Evolutionary conservation across 345 rosid species (phyloP).

Genomic region (Aquilaria sinensis): DNA sequence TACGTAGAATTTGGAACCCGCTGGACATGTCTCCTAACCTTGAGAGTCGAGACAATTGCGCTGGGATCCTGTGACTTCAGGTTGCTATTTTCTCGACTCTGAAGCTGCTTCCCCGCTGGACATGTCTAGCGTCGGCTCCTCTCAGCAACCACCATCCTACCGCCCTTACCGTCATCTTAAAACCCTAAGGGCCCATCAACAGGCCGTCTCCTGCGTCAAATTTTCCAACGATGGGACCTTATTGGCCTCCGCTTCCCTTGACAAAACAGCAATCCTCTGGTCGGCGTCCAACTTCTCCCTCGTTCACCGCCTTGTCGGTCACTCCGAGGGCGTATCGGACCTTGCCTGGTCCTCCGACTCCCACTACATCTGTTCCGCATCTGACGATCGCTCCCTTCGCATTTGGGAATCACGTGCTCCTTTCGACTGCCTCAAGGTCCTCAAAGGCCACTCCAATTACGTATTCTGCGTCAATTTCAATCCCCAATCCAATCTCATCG

Average conservation of each 20-base stretch:
- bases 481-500: conserved; percentile 78
- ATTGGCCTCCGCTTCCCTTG: conserved; percentile 85
- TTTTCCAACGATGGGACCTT: conserved; percentile 87
- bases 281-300: conserved; percentile 49
- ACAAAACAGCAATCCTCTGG: conserved; percentile 79
- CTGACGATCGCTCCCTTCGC: conserved; percentile 89
- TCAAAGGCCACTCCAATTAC: conserved; percentile 62
- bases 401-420: conserved; percentile 91
- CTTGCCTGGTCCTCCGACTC: conserved; percentile 96
- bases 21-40: no score
- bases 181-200: conserved; percentile 57
- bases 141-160: conserved; percentile 23
- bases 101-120: no score
- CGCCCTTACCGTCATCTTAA: conserved; percentile 57
- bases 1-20: no score
- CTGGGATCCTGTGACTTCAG: no score
- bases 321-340: conserved; percentile 74
- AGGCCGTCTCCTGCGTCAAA: conserved; percentile 84
- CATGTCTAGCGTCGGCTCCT: conserved; percentile 7
- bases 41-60: no score
- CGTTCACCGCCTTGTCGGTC: conserved; percentile 65
- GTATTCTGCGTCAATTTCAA: conserved; percentile 95
- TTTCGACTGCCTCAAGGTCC: conserved; percentile 79
- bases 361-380: conserved; percentile 93
- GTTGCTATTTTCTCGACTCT: no score